A percentile compares a stretch with the other conserved stretches of the same genome.
Conservation (phyloP, 441 rosid species). For the Euphorbia celastroides region DNA sequence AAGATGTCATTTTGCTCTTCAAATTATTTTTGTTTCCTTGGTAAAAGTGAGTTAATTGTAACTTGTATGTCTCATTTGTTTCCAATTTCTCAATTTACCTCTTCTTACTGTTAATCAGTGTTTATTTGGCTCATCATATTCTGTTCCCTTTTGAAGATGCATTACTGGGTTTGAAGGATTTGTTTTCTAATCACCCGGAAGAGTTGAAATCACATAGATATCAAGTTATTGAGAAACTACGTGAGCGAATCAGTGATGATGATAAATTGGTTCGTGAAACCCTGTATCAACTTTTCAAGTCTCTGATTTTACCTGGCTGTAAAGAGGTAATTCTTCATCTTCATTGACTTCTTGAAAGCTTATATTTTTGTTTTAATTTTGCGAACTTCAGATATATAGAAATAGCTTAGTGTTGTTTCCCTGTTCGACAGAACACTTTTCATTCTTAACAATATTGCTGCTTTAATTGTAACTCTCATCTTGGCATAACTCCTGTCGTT, state of each 20-base stretch:
- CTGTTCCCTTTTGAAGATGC: slow-evolving; percentile 50
- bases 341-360: slow-evolving; percentile 5
- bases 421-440: no score
- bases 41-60: slow-evolving; percentile 3
- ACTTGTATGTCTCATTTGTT: background rate
- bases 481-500: background rate
- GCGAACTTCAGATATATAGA: background rate
- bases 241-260: slow-evolving; percentile 62
- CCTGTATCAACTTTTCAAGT: slow-evolving; percentile 53
- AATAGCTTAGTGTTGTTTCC: no score
- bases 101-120: background rate
- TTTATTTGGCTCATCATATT: slow-evolving; percentile 8
- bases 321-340: slow-evolving; percentile 50
- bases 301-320: slow-evolving; percentile 59
- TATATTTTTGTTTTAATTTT: background rate
- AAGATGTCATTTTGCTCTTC: background rate
- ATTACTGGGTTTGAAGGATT: slow-evolving; percentile 62
- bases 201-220: slow-evolving; percentile 57
- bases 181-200: slow-evolving; percentile 53
- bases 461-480: background rate
- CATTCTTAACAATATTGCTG: no score
- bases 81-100: background rate
- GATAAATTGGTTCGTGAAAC: slow-evolving; percentile 58
- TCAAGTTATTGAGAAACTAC: slow-evolving; percentile 55
- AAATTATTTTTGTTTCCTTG: background rate